Evolutionary conservation across 2,329 filamentous ascomycete genomes (phyloP).

Genomic region (Aspergillus fructus): DNA sequence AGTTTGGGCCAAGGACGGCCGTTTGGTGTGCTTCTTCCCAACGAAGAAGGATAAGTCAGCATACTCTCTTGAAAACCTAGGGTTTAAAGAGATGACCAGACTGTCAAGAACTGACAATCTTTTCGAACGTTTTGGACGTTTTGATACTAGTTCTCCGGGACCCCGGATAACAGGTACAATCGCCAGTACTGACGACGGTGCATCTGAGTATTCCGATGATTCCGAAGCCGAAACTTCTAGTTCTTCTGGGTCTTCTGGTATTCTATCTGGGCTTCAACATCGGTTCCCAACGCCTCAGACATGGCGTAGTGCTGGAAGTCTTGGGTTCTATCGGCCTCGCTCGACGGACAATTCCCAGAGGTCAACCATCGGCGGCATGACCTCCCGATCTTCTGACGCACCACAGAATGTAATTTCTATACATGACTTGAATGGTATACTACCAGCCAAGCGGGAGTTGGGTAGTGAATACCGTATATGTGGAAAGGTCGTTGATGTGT

Average conservation of each 20-base stretch:
- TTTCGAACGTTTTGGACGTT: conserved; percentile 64
- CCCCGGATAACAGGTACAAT: conserved; percentile 43
- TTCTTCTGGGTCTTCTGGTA: conserved; percentile 46
- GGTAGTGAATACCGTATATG: conserved; percentile 81
- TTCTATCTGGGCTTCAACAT: conserved; percentile 46
- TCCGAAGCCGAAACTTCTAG: conserved; percentile 63
- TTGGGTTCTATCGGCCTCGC: conserved; percentile 58
- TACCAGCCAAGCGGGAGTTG: conserved; percentile 77
- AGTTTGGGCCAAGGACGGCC: conserved; percentile 57
- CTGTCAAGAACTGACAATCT: conserved; percentile 51
- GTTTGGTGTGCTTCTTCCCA: conserved; percentile 59
- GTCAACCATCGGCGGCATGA: conserved; percentile 58
- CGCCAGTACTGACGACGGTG: conserved; percentile 44
- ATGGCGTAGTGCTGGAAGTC: conserved; percentile 49
- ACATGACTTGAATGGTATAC: conserved; percentile 64
- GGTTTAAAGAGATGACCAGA: conserved; percentile 50
- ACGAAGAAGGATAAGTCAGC: conserved; percentile 51
- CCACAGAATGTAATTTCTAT: conserved; percentile 72
- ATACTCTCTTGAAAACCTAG: conserved; percentile 49
- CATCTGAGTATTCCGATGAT: conserved; percentile 48
- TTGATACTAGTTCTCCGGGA: conserved; percentile 53
- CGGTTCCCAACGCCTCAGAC: conserved; percentile 52
- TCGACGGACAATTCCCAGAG: conserved; percentile 49
- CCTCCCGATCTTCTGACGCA: conserved; percentile 45
- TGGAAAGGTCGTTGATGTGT: conserved; percentile 77